Conservation (phyloP, 2,329 filamentous ascomycete species). For the Paecilomyces variotii region DNA sequence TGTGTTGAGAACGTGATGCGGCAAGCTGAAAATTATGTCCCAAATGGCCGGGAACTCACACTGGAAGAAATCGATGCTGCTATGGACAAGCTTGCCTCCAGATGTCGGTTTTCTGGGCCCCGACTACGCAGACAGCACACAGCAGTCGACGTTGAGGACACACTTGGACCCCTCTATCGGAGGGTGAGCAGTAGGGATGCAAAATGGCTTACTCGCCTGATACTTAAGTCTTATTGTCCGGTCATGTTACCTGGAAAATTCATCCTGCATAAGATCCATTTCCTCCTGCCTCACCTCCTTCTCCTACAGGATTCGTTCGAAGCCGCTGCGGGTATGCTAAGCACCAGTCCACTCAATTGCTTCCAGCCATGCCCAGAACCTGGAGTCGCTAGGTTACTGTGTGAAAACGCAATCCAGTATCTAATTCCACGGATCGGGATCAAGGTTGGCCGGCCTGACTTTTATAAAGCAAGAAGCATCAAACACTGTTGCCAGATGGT, state of each 20-base stretch:
- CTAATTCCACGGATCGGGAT: conserved; percentile 51
- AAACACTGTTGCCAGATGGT: conserved; percentile 65
- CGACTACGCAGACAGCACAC: conserved; percentile 41
- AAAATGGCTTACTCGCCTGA: conserved; percentile 78
- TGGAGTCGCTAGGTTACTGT: conserved; percentile 20
- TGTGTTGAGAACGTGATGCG: conserved; percentile 60
- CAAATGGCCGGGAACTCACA: conserved; percentile 42
- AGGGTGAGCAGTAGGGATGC: conserved; percentile 60
- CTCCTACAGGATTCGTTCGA: conserved; percentile 62
- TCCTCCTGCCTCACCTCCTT: conserved; percentile 60
- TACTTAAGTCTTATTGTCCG: conserved; percentile 69
- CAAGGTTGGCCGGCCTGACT: conserved; percentile 58
- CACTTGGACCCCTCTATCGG: conserved; percentile 51
- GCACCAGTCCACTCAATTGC: conserved; percentile 21
- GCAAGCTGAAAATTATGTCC: conserved; percentile 45
- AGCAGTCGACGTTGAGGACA: conserved; percentile 34
- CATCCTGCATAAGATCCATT: conserved; percentile 57
- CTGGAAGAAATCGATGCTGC: conserved; percentile 65
- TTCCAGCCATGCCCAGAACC: conserved; percentile 31
- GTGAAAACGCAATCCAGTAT: conserved; percentile 29
- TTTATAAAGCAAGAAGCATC: conserved; percentile 61
- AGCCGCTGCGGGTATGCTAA: conserved; percentile 50
- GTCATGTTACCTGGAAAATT: conserved; percentile 51
- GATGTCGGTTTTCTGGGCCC: conserved; percentile 62
- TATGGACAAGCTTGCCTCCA: conserved; percentile 59